Conservation (phyloP, 2,329 filamentous ascomycete species). For the Aspergillus transmontanensis region DNA sequence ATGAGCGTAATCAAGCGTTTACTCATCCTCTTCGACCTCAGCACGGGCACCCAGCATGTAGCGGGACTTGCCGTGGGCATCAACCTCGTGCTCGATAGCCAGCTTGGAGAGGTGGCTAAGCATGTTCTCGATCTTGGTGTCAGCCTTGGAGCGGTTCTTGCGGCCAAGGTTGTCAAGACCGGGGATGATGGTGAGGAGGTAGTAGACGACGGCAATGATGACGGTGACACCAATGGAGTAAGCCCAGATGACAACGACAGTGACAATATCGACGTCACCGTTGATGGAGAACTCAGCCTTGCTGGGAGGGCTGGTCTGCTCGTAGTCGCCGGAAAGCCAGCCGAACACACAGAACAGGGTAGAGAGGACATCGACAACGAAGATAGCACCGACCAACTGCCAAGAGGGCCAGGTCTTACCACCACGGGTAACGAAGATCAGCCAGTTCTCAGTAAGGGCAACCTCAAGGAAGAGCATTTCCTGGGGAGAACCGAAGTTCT, state of each 20-base stretch:
- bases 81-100: slow-evolving; percentile 53
- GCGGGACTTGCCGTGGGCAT: slow-evolving; percentile 48
- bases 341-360: slow-evolving; percentile 76
- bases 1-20: slow-evolving; percentile 30
- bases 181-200: slow-evolving; percentile 49
- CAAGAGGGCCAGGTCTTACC: slow-evolving; percentile 73
- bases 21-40: slow-evolving; percentile 50
- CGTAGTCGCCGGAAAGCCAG: slow-evolving; percentile 63
- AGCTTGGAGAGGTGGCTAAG: slow-evolving; percentile 55
- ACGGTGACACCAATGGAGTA: slow-evolving; percentile 58
- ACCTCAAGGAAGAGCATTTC: slow-evolving; percentile 87
- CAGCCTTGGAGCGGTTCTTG: slow-evolving; percentile 53
- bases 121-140: slow-evolving; percentile 58
- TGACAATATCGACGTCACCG: slow-evolving; percentile 61
- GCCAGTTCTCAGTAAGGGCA: slow-evolving; percentile 92
- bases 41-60: slow-evolving; percentile 46
- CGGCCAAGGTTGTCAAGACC: slow-evolving; percentile 55
- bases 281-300: slow-evolving; percentile 42
- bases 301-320: slow-evolving; percentile 31
- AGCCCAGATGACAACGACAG: slow-evolving; percentile 55
- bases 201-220: slow-evolving; percentile 56
- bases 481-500: slow-evolving; percentile 74
- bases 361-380: slow-evolving; percentile 70
- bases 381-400: slow-evolving; percentile 72
- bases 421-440: slow-evolving; percentile 94